phyloP scores from a whole-genome alignment of 306 rosid species.

The Cicer yamashitae region DNA sequence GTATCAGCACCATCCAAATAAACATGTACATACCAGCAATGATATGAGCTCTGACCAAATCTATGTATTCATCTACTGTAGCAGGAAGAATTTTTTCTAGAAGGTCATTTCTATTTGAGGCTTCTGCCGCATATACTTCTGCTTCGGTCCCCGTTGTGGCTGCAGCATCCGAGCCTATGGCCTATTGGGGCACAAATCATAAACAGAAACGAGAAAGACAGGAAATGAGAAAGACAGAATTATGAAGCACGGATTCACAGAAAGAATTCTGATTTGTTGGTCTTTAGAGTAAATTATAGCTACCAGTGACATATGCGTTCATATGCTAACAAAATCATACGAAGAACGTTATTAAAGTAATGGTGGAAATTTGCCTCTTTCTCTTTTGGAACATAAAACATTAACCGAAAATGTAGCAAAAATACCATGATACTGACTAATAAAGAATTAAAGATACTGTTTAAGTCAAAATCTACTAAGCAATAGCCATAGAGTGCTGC shows the following conservation, averaged over 20 bases:
- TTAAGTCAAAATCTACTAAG: constrained; percentile 1
- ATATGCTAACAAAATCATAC: constrained; percentile 14
- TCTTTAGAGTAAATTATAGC: background rate
- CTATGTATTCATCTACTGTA: constrained; percentile 78
- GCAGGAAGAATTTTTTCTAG: constrained; percentile 84
- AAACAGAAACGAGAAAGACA: constrained; percentile 1
- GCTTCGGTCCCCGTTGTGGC: constrained; percentile 93
- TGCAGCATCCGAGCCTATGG: constrained; percentile 94
- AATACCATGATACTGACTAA: constrained; percentile 15
- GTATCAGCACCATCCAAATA: constrained; percentile 34
- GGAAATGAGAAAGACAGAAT: background rate
- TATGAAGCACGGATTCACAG: background rate
- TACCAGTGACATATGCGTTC: constrained; percentile 23
- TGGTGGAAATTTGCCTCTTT: background rate
- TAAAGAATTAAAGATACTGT: constrained; percentile 34
- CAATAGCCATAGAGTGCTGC: background rate
- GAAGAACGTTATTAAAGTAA: background rate
- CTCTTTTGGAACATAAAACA: constrained; percentile 23
- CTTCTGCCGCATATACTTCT: constrained; percentile 94
- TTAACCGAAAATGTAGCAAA: constrained; percentile 8
- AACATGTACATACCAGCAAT: constrained; percentile 66
- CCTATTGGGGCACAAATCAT: constrained; percentile 56
- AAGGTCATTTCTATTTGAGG: constrained; percentile 86
- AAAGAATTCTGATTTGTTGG: constrained; percentile 7
- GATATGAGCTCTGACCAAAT: constrained; percentile 78